Percentiles rank a stretch among this genome's conserved stretches.
These are phyloP conservation scores for Hibiscus trionum DNA, from an alignment of 345 rosid genomes.

Conservation along the genomic window DNA sequence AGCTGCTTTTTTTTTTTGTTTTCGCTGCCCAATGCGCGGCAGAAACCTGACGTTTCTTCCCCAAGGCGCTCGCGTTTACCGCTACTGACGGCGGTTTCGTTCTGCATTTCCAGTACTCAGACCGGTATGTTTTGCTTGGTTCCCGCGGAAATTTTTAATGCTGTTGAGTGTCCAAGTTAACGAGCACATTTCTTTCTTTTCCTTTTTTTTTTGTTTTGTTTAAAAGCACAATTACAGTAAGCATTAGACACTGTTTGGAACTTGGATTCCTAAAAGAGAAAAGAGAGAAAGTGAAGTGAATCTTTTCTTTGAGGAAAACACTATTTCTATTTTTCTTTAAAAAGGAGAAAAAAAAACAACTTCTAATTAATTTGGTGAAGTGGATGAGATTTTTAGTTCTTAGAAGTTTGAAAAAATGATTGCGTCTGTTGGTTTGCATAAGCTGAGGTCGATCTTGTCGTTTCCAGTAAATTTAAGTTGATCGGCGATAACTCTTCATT, in stretches of 20 bases:
- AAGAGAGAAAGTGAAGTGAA: background rate
- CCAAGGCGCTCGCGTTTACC: constrained; percentile 1
- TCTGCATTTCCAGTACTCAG: constrained; percentile 18
- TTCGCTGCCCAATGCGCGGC: constrained; percentile 12
- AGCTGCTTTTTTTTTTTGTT: background rate
- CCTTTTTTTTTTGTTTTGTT: background rate
- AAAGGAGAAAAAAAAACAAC: too few species aligned
- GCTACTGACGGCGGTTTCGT: constrained; percentile 5
- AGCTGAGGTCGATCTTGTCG: constrained; percentile 13
- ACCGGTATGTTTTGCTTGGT: constrained; percentile 21
- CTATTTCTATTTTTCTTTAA: background rate
- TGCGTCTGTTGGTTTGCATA: background rate
- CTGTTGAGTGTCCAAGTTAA: background rate
- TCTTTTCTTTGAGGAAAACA: background rate
- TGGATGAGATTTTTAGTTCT: background rate
- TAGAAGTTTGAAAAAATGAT: constrained; percentile 10
- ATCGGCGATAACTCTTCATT: constrained; percentile 10
- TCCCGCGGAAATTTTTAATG: background rate
- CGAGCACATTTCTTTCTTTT: background rate
- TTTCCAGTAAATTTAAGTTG: constrained; percentile 7
- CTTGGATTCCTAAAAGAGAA: constrained; percentile 11
- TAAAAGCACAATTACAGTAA: background rate
- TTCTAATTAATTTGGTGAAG: background rate
- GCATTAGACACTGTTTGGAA: constrained; percentile 10
- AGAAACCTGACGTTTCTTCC: constrained; percentile 20